A percentile compares a stretch with the other conserved stretches of the same genome.
phyloP scores from a whole-genome alignment of 305 asterid genomes.

The Rubia balearica region DNA sequence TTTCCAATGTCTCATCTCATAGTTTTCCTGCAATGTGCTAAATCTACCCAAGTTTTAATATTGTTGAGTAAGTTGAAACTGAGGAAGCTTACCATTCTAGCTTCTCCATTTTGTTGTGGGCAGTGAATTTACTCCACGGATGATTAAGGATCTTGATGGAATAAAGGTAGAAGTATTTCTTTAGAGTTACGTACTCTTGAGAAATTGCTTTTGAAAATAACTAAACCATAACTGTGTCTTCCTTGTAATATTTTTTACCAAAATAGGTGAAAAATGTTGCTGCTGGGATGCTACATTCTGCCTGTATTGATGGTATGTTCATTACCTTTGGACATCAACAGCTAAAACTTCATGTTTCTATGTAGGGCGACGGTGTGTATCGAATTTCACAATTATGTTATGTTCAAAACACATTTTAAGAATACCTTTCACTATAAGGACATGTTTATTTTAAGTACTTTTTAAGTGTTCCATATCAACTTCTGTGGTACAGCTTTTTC shows the following conservation, averaged over 20 bases:
- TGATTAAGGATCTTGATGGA: slow-evolving; percentile 81
- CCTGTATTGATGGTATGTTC: slow-evolving; percentile 64
- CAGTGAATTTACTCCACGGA: slow-evolving; percentile 92
- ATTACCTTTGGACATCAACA: slow-evolving; percentile 14
- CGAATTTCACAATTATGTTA: not conserved
- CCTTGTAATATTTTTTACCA: slow-evolving; percentile 17
- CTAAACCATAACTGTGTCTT: slow-evolving; percentile 8
- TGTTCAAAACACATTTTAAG: not conserved
- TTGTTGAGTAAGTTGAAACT: not conserved
- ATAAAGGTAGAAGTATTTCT: slow-evolving; percentile 41
- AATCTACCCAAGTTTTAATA: not conserved
- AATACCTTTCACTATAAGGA: not conserved
- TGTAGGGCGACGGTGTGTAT: not conserved
- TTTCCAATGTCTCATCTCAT: not conserved
- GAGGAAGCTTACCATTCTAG: slow-evolving; percentile 7
- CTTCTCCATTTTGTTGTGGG: slow-evolving; percentile 16
- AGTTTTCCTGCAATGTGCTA: not conserved
- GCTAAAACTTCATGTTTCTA: not conserved
- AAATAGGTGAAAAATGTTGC: slow-evolving; percentile 70
- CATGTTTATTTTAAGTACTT: not conserved
- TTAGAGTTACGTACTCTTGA: not conserved
- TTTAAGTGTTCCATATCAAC: slow-evolving; percentile 9
- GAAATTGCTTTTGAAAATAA: not conserved
- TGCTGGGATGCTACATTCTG: slow-evolving; percentile 96
- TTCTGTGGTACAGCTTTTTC: slow-evolving; percentile 22